Evolutionary conservation across 2,329 filamentous ascomycete genomes (phyloP), one percentile per base, ranked within the genome.

Genomic region (Fusarium hostae): DNA sequence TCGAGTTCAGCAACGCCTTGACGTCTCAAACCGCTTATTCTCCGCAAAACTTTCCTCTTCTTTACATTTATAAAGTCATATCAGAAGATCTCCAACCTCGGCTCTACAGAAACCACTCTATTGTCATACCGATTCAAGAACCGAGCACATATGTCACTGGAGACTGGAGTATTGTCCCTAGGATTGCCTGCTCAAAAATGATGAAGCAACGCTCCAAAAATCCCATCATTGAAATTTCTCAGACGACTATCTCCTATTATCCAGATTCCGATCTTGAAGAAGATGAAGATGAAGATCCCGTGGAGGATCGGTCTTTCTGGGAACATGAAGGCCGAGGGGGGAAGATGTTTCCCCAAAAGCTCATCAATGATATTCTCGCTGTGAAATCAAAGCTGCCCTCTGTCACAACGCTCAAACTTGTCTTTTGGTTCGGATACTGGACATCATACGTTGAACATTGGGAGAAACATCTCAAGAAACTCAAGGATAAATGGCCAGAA

Each of bases 291-390:
- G 24, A 24, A 15, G 34, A 54, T 1, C 44, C 56, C 4, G 2
- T 26, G 3, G 34, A 32, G 13, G 44, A n/a, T 4, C 9, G 39
- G 1, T 0, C 0, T 1, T 58, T 51, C 3, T 58, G 43, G 55
- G 15, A 10, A 0, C 0, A 2, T 30, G 15, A 20, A 3, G 9
- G 18, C 10, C 18, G 11, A 18, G 37, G 30, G 6, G 58, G 0
- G 20, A n/a, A 12, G 2, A 22, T 11, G 13, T 6, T 41, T 3
- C 54, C 43, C 15, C 5, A 26, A 1, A 61, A 45, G 13, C 15
- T 54, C 22, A 15, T 44, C 22, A 4, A 20, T 4, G 57, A 63
- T 4, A 22, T 64, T 5, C 32, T 24, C 11, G 15, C 45, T 9
- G 3, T 63, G 0, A 43, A 54, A 15, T 2, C 3, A 39, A 30